Conservation (phyloP, 2,329 filamentous ascomycete species). For the Xylaria sp. region DNA sequence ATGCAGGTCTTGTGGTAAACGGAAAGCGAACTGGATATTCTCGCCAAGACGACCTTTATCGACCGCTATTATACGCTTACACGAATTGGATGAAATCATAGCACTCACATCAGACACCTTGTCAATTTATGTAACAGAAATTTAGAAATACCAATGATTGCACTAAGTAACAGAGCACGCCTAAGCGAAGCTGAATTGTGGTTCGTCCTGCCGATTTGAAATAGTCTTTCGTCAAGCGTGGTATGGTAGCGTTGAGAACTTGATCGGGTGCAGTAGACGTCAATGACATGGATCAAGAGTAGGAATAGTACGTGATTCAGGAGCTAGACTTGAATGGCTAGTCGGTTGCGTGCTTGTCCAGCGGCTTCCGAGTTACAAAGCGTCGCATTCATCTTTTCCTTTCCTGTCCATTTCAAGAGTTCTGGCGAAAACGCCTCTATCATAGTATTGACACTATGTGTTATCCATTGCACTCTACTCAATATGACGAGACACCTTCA, state of each 20-base stretch:
- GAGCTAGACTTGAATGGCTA: too few species aligned
- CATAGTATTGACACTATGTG: background rate
- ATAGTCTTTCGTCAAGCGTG: background rate
- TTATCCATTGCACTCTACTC: background rate
- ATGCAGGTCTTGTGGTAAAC: background rate
- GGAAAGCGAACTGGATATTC: slow-evolving; percentile 9
- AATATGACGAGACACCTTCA: background rate
- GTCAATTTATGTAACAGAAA: background rate
- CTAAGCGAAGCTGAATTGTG: slow-evolving; percentile 5
- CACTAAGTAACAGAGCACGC: slow-evolving; percentile 3
- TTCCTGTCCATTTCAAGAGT: background rate
- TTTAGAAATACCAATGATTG: background rate
- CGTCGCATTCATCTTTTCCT: background rate
- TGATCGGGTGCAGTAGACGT: background rate
- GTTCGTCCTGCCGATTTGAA: slow-evolving; percentile 3
- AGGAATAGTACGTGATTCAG: too few species aligned
- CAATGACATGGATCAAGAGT: background rate
- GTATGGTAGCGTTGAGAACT: background rate
- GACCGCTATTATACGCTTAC: background rate
- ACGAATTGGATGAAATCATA: background rate
- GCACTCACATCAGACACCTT: background rate
- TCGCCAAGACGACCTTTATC: background rate
- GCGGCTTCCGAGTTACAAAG: too few species aligned
- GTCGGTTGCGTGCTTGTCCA: too few species aligned
- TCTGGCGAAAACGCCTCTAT: background rate